A percentile compares a stretch with the other conserved stretches of the same genome.
Evolutionary conservation across 331 rosid species (phyloP).

Genomic region (Saraca asoca): DNA sequence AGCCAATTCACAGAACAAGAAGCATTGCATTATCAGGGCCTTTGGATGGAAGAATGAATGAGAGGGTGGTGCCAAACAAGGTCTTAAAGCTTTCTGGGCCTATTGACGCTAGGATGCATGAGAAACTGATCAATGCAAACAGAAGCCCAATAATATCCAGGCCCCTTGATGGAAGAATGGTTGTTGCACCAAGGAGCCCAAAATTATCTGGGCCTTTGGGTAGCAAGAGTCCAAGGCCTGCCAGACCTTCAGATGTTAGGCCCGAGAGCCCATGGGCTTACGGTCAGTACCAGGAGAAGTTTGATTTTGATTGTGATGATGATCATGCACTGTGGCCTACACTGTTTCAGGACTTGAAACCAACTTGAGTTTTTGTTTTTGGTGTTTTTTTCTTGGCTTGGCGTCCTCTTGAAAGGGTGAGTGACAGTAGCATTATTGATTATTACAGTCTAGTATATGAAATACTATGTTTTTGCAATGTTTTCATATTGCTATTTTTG

Average conservation of each 20-base stretch:
- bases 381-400: not conserved
- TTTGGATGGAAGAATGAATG: constrained; percentile 59
- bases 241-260: too few relatives aligned
- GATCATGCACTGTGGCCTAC: constrained; percentile 81
- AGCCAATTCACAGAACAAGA: constrained; percentile 38
- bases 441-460: too few relatives aligned
- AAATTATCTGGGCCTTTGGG: constrained; percentile 56
- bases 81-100: constrained; percentile 69
- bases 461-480: constrained; percentile 11
- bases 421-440: not conserved
- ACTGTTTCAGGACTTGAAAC: constrained; percentile 81
- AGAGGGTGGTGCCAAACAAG: constrained; percentile 40
- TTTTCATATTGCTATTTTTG: too few relatives aligned
- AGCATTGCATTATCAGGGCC: constrained; percentile 78
- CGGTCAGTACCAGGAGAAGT: constrained; percentile 46
- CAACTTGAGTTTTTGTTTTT: constrained; percentile 51
- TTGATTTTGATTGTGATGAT: constrained; percentile 46
- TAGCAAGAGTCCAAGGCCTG: constrained; percentile 41
- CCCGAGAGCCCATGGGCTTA: constrained; percentile 50
- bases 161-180: constrained; percentile 42
- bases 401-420: too few relatives aligned
- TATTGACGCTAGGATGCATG: constrained; percentile 55
- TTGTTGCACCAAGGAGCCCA: constrained; percentile 53
- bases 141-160: constrained; percentile 47
- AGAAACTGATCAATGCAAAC: constrained; percentile 43